Evolutionary conservation across 2,329 filamentous ascomycete species (phyloP).

Genomic region (Fusarium temperatum): DNA sequence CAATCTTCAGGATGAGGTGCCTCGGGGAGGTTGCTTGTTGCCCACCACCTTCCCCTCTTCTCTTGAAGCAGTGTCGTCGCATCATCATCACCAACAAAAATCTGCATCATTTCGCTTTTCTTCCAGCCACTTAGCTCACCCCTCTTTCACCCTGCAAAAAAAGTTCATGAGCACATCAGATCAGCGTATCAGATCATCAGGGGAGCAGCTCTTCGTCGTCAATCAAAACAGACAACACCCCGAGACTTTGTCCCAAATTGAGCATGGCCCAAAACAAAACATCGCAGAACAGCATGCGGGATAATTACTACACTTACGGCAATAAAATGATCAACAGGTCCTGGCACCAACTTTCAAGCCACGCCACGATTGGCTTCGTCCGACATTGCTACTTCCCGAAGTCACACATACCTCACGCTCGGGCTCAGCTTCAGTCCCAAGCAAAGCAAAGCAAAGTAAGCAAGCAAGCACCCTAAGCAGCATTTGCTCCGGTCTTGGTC

Average conservation of each 20-base stretch:
- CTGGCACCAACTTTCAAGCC: conserved; percentile 1
- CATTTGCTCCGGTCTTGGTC: conserved; percentile 19
- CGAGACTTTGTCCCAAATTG: not conserved
- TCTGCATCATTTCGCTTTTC: not conserved
- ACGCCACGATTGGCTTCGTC: conserved; percentile 13
- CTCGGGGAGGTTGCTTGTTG: not conserved
- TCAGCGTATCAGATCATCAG: conserved; percentile 16
- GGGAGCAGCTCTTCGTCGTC: not conserved
- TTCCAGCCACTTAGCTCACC: conserved; percentile 22
- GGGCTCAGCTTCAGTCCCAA: conserved; percentile 1
- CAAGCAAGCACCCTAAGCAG: not conserved
- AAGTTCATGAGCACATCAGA: conserved; percentile 1
- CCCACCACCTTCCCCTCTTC: not conserved
- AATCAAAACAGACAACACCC: not conserved
- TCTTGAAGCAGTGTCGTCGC: conserved; percentile 7
- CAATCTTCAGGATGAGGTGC: not conserved
- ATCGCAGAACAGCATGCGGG: not conserved
- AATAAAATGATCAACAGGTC: conserved; percentile 14
- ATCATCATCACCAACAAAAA: conserved; percentile 23
- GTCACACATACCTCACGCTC: conserved; percentile 28
- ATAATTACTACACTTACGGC: not conserved
- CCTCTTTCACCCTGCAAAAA: conserved; percentile 1
- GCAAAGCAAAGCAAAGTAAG: not conserved
- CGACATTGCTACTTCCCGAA: conserved; percentile 23
- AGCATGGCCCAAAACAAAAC: not conserved